A percentile compares a stretch with the other conserved stretches of the same genome.
These are phyloP conservation scores for Lactarius evosmus DNA, from an alignment of 768 basidiomycete genomes.

Conservation along the genomic window DNA sequence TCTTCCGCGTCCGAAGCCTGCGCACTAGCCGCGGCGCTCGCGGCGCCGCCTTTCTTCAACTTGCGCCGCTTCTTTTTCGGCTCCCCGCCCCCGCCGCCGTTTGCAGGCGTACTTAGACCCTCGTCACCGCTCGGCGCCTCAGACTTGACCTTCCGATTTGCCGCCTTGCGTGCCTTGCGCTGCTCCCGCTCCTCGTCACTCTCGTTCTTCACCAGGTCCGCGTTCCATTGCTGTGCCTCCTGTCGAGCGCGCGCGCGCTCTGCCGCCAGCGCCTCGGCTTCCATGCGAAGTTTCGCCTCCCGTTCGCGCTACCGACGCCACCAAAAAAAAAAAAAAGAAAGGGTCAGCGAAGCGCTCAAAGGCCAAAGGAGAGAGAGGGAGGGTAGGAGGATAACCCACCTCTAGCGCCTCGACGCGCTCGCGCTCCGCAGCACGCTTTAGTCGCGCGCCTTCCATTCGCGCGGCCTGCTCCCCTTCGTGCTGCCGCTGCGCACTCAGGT, in stretches of 20 bases:
- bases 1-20: slow-evolving; percentile 59
- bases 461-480: slow-evolving; percentile 70
- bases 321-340: not conserved
- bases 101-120: slow-evolving; percentile 44
- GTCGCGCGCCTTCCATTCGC: slow-evolving; percentile 72
- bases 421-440: slow-evolving; percentile 76
- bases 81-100: slow-evolving; percentile 32
- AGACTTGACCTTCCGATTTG: slow-evolving; percentile 49
- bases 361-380: not conserved
- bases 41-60: slow-evolving; percentile 50
- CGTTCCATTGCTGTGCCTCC: slow-evolving; percentile 75
- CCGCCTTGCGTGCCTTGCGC: slow-evolving; percentile 49
- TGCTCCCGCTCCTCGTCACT: slow-evolving; percentile 81
- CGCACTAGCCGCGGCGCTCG: slow-evolving; percentile 41
- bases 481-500: slow-evolving; percentile 65
- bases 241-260: slow-evolving; percentile 73
- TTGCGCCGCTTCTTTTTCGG: slow-evolving; percentile 73
- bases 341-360: not conserved
- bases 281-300: slow-evolving; percentile 59
- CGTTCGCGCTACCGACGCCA: slow-evolving; percentile 47
- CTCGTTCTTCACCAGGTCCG: slow-evolving; percentile 53
- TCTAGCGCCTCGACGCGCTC: slow-evolving; percentile 61
- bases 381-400: slow-evolving; percentile 50
- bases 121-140: slow-evolving; percentile 32
- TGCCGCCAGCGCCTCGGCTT: slow-evolving; percentile 78